phyloP scores from a whole-genome alignment of 164 flowering plant species.

The Aristolochia fimbriata region DNA sequence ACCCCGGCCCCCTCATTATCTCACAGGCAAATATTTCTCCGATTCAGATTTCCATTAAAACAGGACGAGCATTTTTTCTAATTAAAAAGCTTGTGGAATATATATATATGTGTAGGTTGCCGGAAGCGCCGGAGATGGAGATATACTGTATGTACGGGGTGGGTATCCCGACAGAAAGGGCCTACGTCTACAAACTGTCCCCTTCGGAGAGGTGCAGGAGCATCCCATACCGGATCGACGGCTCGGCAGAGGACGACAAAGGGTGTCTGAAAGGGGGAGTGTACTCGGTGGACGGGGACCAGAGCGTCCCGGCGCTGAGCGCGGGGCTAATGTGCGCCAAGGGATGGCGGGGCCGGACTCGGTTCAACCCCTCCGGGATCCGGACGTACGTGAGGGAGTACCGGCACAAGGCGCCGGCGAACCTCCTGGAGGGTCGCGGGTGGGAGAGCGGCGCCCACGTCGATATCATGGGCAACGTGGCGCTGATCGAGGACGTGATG shows the following conservation, averaged over 20 bases:
- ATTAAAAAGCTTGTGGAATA: too few species aligned
- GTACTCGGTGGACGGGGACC: constrained; percentile 73
- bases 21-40: too few species aligned
- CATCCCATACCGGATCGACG: constrained; percentile 84
- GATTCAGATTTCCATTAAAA: too few species aligned
- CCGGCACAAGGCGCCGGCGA: constrained; percentile 81
- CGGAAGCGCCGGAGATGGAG: constrained; percentile 94
- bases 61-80: too few species aligned
- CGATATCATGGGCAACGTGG: constrained; percentile 96
- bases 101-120: constrained; percentile 54
- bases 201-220: constrained; percentile 43
- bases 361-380: constrained; percentile 89
- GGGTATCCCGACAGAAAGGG: constrained; percentile 91
- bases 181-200: constrained; percentile 61
- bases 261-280: constrained; percentile 70
- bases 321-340: constrained; percentile 95
- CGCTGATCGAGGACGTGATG: constrained; percentile 77
- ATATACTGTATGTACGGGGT: constrained; percentile 89
- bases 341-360: constrained; percentile 93
- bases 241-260: constrained; percentile 50
- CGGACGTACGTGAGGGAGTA: constrained; percentile 67
- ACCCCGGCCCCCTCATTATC: too few species aligned
- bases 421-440: constrained; percentile 85
- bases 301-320: constrained; percentile 89
- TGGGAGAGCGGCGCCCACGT: constrained; percentile 97